These are phyloP conservation scores for Phylloporus sp. DNA, from an alignment of 768 basidiomycete genomes.

Conservation along the genomic window DNA sequence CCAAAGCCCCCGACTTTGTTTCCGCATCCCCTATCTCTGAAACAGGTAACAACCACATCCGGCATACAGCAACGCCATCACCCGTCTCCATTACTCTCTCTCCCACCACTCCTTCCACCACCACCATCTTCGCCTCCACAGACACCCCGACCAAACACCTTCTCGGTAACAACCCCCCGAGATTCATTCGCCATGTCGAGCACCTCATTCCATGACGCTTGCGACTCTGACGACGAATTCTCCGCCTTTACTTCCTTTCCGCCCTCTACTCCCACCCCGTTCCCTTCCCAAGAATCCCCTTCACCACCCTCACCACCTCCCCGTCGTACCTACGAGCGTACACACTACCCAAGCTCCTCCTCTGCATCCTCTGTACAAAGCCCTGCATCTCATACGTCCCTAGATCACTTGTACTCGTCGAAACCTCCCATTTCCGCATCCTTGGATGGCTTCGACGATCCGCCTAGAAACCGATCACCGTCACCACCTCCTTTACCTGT, in stretches of 20 bases:
- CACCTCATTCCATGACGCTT: constrained; percentile 15
- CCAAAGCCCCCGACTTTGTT: constrained; percentile 26
- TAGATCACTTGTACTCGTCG: constrained; percentile 17
- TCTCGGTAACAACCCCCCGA: constrained; percentile 4
- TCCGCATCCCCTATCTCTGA: constrained; percentile 8
- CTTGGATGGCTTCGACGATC: constrained; percentile 45
- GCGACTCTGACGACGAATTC: constrained; percentile 45
- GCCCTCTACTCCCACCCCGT: constrained; percentile 5
- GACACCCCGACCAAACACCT: constrained; percentile 24
- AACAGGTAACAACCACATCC: not conserved
- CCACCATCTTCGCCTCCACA: constrained; percentile 29
- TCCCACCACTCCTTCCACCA: constrained; percentile 29
- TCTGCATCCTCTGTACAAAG: constrained; percentile 26
- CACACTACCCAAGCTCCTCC: constrained; percentile 20
- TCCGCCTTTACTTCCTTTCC: constrained; percentile 42
- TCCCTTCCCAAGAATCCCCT: constrained; percentile 13
- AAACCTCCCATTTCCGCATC: constrained; percentile 24
- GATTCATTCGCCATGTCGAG: constrained; percentile 7
- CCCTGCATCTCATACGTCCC: constrained; percentile 20
- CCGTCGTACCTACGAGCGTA: constrained; percentile 23
- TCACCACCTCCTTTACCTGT: constrained; percentile 43
- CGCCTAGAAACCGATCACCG: constrained; percentile 36
- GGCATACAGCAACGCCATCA: constrained; percentile 13
- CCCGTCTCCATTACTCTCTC: constrained; percentile 20
- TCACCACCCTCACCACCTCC: constrained; percentile 29